Conservation (phyloP, 768 basidiomycete genomes). For the Dentipellis fragilis region DNA sequence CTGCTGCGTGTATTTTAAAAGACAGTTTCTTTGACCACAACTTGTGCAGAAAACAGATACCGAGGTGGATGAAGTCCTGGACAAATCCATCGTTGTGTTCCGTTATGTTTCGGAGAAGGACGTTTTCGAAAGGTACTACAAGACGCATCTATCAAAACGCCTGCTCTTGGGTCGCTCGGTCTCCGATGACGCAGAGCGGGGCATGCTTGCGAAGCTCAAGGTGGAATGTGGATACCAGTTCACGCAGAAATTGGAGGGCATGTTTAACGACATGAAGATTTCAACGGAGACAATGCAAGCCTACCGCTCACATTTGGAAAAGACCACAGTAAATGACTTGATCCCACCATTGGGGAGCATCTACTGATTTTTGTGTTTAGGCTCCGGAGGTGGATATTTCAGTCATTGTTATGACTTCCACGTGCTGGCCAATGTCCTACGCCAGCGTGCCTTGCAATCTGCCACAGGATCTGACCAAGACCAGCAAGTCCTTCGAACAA, state of each 20-base stretch:
- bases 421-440: constrained; percentile 87
- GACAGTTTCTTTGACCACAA: neutral
- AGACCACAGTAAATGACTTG: constrained; percentile 43
- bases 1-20: neutral
- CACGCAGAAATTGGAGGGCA: constrained; percentile 95
- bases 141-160: constrained; percentile 88
- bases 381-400: constrained; percentile 68
- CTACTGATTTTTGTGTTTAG: constrained; percentile 28
- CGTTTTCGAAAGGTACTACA: constrained; percentile 96
- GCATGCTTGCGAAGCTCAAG: constrained; percentile 95
- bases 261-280: constrained; percentile 96
- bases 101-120: constrained; percentile 93
- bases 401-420: constrained; percentile 92
- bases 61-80: constrained; percentile 82
- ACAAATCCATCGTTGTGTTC: constrained; percentile 95
- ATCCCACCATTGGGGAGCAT: neutral
- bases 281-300: constrained; percentile 73
- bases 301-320: constrained; percentile 54
- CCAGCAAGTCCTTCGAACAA: constrained; percentile 71
- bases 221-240: constrained; percentile 95
- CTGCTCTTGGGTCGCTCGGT: constrained; percentile 79
- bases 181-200: constrained; percentile 95
- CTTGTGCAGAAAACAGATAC: constrained; percentile 77
- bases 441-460: constrained; percentile 56
- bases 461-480: constrained; percentile 49